phyloP scores from a whole-genome alignment of 1,284 basidiomycete genomes.

The Ustilago nuda region DNA sequence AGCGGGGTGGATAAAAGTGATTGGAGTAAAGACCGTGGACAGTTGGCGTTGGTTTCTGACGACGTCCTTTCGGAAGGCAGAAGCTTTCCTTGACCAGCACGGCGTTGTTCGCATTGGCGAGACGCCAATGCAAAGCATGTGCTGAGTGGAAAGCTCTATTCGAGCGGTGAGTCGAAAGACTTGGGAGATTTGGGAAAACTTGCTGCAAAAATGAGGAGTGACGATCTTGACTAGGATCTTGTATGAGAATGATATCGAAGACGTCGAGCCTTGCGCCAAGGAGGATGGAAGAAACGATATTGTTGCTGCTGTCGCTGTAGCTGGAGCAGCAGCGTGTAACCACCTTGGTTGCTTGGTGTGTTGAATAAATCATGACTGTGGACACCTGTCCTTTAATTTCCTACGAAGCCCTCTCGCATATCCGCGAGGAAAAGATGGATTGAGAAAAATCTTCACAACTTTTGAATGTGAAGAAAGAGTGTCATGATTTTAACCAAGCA shows the following conservation, averaged over 20 bases:
- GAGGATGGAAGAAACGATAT: slow-evolving; percentile 13
- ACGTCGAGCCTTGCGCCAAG: slow-evolving; percentile 9
- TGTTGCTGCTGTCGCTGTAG: slow-evolving; percentile 5
- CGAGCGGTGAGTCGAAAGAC: background rate
- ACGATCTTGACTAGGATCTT: slow-evolving; percentile 7
- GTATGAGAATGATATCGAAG: slow-evolving; percentile 1
- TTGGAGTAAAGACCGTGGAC: slow-evolving; percentile 47
- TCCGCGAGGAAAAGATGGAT: slow-evolving; percentile 48
- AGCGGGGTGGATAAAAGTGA: slow-evolving; percentile 18
- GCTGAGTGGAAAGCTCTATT: background rate
- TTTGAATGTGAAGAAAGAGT: slow-evolving; percentile 10
- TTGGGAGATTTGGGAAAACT: background rate
- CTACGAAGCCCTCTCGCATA: slow-evolving; percentile 58
- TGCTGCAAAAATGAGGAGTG: background rate
- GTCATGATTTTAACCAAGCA: slow-evolving; percentile 35
- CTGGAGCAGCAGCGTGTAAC: slow-evolving; percentile 22
- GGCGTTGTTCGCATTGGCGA: background rate
- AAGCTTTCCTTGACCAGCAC: background rate
- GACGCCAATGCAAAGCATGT: background rate
- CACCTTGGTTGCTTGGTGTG: slow-evolving; percentile 32
- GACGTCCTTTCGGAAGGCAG: background rate
- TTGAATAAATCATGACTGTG: slow-evolving; percentile 29
- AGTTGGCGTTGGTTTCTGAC: slow-evolving; percentile 28
- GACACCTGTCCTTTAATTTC: slow-evolving; percentile 45
- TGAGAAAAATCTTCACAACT: slow-evolving; percentile 21